Conservation (phyloP, 148 eudicot species). For the Persicaria maculosa region DNA sequence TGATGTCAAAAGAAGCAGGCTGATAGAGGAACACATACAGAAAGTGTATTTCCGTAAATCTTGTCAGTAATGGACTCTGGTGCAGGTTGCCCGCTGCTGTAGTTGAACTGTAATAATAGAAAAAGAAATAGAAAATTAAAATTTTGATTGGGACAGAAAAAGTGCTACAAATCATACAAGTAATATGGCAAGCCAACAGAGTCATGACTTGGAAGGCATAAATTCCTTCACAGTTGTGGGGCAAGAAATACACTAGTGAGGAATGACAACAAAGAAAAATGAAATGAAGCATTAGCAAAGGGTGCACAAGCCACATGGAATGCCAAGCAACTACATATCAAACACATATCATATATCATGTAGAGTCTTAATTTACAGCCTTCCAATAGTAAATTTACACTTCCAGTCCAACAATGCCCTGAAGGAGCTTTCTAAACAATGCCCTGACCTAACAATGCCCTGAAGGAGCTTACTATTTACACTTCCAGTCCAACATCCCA, state of each 20-base stretch:
- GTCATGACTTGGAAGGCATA: neutral
- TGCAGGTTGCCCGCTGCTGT: constrained; percentile 99
- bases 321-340: neutral
- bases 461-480: neutral
- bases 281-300: neutral
- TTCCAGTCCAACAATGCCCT: neutral
- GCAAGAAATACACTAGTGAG: neutral
- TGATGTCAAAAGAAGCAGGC: neutral
- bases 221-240: neutral
- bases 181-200: neutral
- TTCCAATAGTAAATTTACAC: neutral
- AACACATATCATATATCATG: neutral
- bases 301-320: neutral
- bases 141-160: neutral
- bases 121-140: constrained; percentile 9
- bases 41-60: constrained; percentile 95
- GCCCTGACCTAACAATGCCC: too few species aligned
- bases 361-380: neutral
- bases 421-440: neutral
- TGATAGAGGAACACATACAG: constrained; percentile 45
- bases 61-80: constrained; percentile 98
- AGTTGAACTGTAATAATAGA: constrained; percentile 66
- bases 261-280: neutral
- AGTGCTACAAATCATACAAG: neutral
- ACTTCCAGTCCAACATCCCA: neutral